Evolutionary conservation across 805 yeast species (phyloP).

Genomic region (Yarrowia divulgata): DNA sequence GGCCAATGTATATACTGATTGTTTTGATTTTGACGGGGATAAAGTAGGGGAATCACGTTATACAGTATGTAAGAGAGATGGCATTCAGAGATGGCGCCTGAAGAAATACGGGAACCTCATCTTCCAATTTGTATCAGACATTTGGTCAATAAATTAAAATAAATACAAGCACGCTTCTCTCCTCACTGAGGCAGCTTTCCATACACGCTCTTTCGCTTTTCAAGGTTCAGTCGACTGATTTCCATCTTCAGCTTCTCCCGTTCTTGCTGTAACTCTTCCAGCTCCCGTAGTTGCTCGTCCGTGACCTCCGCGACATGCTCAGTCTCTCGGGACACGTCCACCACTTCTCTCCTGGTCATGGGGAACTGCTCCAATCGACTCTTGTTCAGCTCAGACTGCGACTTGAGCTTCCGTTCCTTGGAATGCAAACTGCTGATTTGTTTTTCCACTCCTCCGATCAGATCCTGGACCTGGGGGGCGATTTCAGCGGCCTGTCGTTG

Average conservation of each 20-base stretch:
- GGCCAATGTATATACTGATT: not conserved
- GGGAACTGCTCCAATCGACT: slow-evolving; percentile 32
- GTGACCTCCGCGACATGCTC: not conserved
- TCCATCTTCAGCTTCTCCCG: slow-evolving; percentile 25
- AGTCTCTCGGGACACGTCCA: slow-evolving; percentile 8
- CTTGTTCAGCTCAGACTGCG: slow-evolving; percentile 30
- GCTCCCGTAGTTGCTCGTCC: slow-evolving; percentile 2
- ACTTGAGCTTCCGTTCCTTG: slow-evolving; percentile 23
- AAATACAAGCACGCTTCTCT: not conserved
- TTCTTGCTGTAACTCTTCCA: slow-evolving; percentile 26
- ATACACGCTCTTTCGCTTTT: slow-evolving; percentile 21
- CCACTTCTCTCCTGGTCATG: slow-evolving; percentile 5
- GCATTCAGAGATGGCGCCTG: no score
- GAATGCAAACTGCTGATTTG: slow-evolving; percentile 17
- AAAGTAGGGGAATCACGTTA: no score
- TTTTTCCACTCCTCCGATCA: slow-evolving; percentile 19
- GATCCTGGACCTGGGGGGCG: slow-evolving; percentile 36
- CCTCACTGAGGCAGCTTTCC: slow-evolving; percentile 16
- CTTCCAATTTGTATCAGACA: no score
- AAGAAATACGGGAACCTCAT: no score
- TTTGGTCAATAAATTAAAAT: slow-evolving; percentile 12
- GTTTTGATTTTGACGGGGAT: slow-evolving; percentile 9
- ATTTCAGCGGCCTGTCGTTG: slow-evolving; percentile 28
- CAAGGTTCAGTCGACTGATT: slow-evolving; percentile 17
- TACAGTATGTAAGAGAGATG: no score